Conservation (phyloP, 2,329 filamentous ascomycete genomes). For the Orbilia oligospora region DNA sequence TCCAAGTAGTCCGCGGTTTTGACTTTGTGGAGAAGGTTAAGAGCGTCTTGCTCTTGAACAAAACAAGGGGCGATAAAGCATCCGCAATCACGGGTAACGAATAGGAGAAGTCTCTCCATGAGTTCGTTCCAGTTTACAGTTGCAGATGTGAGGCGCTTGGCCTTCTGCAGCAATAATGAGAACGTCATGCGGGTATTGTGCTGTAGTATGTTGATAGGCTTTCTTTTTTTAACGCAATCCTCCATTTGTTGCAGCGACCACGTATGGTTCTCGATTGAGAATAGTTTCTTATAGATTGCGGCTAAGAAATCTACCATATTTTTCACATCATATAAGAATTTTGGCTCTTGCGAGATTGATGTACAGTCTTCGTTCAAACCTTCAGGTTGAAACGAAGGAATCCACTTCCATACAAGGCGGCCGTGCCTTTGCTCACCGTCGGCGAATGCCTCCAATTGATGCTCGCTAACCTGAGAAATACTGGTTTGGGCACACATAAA, state of each 20-base stretch:
- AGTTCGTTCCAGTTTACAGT: constrained; percentile 16
- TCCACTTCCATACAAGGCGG: constrained; percentile 45
- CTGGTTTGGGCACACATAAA: constrained; percentile 58
- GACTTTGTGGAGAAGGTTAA: constrained; percentile 23
- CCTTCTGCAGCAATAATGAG: constrained; percentile 16
- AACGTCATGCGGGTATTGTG: constrained; percentile 36
- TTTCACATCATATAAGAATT: constrained; percentile 13
- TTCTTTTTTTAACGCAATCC: background rate
- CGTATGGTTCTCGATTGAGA: constrained; percentile 13
- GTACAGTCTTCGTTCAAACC: background rate
- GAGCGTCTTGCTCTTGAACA: constrained; percentile 26
- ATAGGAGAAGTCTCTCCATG: constrained; percentile 13
- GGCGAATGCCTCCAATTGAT: constrained; percentile 49
- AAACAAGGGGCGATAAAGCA: constrained; percentile 23
- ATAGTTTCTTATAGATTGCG: constrained; percentile 26
- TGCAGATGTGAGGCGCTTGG: constrained; percentile 7
- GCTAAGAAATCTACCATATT: constrained; percentile 11
- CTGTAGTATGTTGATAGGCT: background rate
- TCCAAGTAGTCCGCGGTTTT: background rate
- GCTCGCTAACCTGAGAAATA: constrained; percentile 64
- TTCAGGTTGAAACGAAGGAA: background rate
- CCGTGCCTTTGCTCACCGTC: constrained; percentile 4
- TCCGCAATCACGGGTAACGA: background rate
- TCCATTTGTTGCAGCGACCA: background rate
- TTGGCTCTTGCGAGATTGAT: background rate